These are phyloP conservation scores for Jatropha podagrica DNA, from an alignment of 441 rosid species.

Conservation along the genomic window DNA sequence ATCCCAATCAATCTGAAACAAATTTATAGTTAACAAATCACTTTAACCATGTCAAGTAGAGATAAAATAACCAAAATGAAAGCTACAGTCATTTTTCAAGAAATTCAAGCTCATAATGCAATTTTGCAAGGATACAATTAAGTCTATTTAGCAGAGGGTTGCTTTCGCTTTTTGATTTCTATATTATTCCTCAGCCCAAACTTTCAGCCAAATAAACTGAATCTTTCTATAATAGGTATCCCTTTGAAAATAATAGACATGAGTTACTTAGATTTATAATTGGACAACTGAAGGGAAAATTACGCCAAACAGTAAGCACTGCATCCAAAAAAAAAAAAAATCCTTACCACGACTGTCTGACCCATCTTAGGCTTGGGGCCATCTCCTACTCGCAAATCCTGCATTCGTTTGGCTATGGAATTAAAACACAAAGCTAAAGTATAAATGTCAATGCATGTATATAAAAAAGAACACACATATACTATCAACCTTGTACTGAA, in stretches of 20 bases:
- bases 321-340: not conserved
- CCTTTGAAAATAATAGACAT: not conserved
- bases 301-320: not conserved
- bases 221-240: not conserved
- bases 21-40: constrained; percentile 15
- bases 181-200: not conserved
- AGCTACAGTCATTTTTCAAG: not conserved
- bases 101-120: not conserved
- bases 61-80: not conserved
- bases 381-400: constrained; percentile 82
- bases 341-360: constrained; percentile 76
- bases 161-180: not conserved
- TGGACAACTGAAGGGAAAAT: not conserved
- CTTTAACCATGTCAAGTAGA: constrained; percentile 8
- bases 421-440: constrained; percentile 20
- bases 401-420: constrained; percentile 31
- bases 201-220: not conserved
- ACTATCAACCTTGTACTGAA: constrained; percentile 78
- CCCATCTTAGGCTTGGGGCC: constrained; percentile 82
- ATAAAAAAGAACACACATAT: constrained; percentile 9
- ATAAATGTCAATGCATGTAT: not conserved
- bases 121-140: not conserved
- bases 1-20: constrained; percentile 89
- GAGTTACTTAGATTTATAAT: not conserved
- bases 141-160: not conserved